Evolutionary conservation across 176 grass and related monocot species (phyloP), one percentile per base, ranked within the genome.

Genomic region (Pharus latifolius): DNA sequence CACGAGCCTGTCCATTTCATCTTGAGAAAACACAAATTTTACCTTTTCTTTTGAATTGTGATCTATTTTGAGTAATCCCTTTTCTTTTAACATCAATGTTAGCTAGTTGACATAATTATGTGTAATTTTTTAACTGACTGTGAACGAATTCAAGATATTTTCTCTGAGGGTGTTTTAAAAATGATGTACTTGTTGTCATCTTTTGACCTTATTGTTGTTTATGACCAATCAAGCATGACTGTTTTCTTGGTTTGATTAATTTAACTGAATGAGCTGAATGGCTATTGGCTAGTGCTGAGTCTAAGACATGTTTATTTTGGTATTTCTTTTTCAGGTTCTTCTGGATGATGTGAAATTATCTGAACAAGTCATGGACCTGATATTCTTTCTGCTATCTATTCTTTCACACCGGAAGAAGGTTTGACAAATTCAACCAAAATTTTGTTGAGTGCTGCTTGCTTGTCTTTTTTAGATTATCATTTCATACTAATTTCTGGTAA

Each of bases 361-460:
- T 45, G 94, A 98, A 73, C 86, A 90, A 93, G 77, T 98, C 61
- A 82, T 93, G 86, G 94, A 98, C 75, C 52, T 98, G 56, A 88
- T 90, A 74, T 90, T 98, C 56, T 90, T 80, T 69, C 27, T 82
- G 63, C 69, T 92, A 46, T 81, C 91, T 69, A 67, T 88, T 88
- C 89, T 98, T 90, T 84, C 94, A 28, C 78, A 80, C 10, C 69
- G 52, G 65, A 92, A 92, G 47, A 80, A 93, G 94, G 94, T 93
- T 81, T 7, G 17, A 23, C 65, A 40, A 57, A 13, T 69, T 74
- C 47, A 37, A 75, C 24, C 66, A 78, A 46, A 35, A 80, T 61
- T 82, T 49, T 74, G 31, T 38, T 24, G 18, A 76, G 30, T 30
- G 15, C 13, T 50, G 34, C 56, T 34, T 73, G 22, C 51, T 65